These are phyloP conservation scores for Aspergillus sp. DNA, from an alignment of 2,329 filamentous ascomycete species.

Conservation along the genomic window DNA sequence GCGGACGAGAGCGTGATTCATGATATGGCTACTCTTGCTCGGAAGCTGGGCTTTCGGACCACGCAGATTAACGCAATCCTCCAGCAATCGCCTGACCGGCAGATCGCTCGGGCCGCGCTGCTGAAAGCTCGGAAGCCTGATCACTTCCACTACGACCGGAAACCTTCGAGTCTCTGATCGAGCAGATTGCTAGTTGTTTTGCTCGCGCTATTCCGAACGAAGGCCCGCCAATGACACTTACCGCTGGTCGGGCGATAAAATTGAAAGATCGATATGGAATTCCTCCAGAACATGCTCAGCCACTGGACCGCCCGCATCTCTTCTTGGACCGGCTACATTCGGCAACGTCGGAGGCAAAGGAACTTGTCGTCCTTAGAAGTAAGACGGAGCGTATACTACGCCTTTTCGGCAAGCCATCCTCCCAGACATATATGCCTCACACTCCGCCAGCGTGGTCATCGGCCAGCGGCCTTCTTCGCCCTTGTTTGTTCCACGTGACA, in stretches of 20 bases:
- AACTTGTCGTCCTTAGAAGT: conserved; percentile 4
- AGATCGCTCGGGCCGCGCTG: conserved; percentile 7
- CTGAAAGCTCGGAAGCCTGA: conserved; percentile 5
- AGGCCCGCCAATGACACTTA: not conserved
- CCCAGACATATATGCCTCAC: not conserved
- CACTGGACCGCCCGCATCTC: conserved; percentile 2
- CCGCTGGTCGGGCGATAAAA: not conserved
- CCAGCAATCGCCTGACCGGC: not conserved
- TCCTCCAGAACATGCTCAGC: conserved; percentile 1
- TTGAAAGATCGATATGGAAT: conserved; percentile 5
- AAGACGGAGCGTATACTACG: conserved; percentile 4
- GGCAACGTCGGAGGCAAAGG: not conserved
- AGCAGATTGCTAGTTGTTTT: conserved; percentile 4
- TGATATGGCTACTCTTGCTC: conserved; percentile 4
- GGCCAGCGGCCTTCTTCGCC: not conserved
- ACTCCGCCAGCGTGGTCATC: not conserved
- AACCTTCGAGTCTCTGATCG: conserved; percentile 2
- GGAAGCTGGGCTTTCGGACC: conserved; percentile 3
- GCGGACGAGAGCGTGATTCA: not conserved
- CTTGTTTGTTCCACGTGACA: not conserved
- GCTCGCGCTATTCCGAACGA: conserved; percentile 2
- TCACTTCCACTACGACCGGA: not conserved
- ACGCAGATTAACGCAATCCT: not conserved
- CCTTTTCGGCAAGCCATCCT: conserved; percentile 5
- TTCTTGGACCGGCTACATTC: conserved; percentile 3